phyloP scores from a whole-genome alignment of 495 filamentous ascomycete genomes.

The Penicillium verhagenii region DNA sequence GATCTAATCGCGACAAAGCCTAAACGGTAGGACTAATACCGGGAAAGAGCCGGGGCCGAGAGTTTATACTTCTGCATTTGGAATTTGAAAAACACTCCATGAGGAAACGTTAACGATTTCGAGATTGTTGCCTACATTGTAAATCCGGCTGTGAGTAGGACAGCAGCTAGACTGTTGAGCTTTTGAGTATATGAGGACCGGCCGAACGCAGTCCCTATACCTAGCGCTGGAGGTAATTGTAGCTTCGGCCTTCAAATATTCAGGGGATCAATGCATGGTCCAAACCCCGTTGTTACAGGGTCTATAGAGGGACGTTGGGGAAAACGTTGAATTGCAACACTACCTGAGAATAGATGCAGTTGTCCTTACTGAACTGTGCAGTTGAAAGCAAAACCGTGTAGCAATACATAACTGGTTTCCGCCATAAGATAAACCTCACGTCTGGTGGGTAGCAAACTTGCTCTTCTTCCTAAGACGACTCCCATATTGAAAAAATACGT shows the following conservation, averaged over 20 bases:
- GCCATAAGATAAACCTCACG: conserved; percentile 7
- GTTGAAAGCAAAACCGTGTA: not conserved
- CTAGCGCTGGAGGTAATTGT: not conserved
- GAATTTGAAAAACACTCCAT: not conserved
- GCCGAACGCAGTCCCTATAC: conserved; percentile 1
- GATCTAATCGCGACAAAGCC: not conserved
- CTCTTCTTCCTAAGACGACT: conserved; percentile 51
- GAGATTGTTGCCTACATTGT: conserved; percentile 13
- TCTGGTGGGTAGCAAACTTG: conserved; percentile 47
- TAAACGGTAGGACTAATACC: not conserved
- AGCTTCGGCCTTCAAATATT: not conserved
- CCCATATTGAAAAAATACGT: conserved; percentile 66
- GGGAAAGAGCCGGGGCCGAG: not conserved
- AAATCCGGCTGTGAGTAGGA: conserved; percentile 17
- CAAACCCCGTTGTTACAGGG: not conserved
- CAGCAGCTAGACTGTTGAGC: conserved; percentile 15
- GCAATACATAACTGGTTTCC: not conserved
- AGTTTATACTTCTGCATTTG: not conserved
- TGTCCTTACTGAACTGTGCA: not conserved
- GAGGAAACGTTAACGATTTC: not conserved
- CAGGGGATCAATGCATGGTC: not conserved
- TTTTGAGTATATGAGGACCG: not conserved
- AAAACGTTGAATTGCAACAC: conserved; percentile 11
- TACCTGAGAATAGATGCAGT: conserved; percentile 6
- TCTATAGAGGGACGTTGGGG: conserved; percentile 8